Base-by-base conservation (phyloP, 495 filamentous ascomycete genomes). In the Xylaria intraflava region DNA sequence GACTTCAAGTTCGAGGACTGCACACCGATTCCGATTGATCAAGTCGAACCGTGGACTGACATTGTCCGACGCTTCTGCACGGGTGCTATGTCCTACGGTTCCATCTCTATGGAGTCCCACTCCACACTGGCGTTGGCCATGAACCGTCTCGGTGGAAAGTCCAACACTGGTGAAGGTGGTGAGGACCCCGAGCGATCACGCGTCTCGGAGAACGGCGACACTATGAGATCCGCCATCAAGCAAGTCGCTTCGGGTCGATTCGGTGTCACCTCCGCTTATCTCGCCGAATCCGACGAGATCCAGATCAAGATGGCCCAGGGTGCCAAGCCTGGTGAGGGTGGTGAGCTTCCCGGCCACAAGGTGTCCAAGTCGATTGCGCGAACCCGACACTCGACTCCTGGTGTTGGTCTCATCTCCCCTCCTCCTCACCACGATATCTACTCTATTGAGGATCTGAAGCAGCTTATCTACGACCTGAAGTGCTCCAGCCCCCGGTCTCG, bases 301-400 rank as follows among this genome's bases (percentile, higher is more conserved):
- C 93, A 99, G 74, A 99, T 99, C 79, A 99, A 99, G 80, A 99
- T 99, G 93, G 93, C 93, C 9, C 93, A 99, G 73, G 93, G 93
- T 62, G 93, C 93, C 47, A 99, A 99, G 80, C 93, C 93, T 57
- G 93, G 93, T 65, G 93, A 99, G 71, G 93, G 93, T 76, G 93
- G 93, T 79, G 93, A 99, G 69, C 82, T 99, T 57, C 93, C 93
- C 29, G 93, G 93, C 26, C 91, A 97, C 77, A 99, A 99, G 74
- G 94, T 99, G 6, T 94, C 95, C 23, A 89, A 90, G 59, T 87
- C 94, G 26, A 99, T 99, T 65, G 93, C 90, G 53, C 88, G 86
- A 59, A 99, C 93, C 33, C 86, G 93, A 57, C 92, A 97, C 75
- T 99, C 93, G n/a, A 99, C 93, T 1, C 92, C 93, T 49, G 93